These are phyloP conservation scores for Entamoeba invadens DNA, from an alignment of 208 protist genomes.

Conservation along the genomic window DNA sequence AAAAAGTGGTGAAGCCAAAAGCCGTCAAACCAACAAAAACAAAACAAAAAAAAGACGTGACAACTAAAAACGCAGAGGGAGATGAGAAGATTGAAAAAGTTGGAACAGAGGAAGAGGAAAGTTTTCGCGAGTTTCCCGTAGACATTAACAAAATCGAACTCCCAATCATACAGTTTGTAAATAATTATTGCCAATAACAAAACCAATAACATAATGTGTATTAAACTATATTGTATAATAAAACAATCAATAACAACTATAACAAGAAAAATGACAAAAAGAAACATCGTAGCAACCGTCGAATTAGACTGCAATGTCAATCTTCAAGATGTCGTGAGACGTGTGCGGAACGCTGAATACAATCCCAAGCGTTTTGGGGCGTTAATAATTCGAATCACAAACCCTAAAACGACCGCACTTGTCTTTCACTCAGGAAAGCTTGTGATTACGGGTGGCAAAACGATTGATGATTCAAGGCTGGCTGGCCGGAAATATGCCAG, in stretches of 20 bases:
- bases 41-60: no score
- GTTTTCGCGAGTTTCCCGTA: not conserved
- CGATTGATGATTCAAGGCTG: not conserved
- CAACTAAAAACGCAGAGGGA: no score
- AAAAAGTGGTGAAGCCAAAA: no score
- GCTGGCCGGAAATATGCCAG: not conserved
- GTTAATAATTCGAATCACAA: not conserved
- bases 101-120: not conserved
- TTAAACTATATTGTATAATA: no score
- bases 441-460: not conserved
- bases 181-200: no score
- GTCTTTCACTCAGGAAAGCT: constrained; percentile 2
- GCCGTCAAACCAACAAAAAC: no score
- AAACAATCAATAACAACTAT: not conserved
- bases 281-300: constrained; percentile 12
- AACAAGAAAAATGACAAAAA: not conserved
- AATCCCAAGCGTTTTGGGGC: constrained; percentile 5
- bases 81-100: no score
- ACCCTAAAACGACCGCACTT: constrained; percentile 10
- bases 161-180: not conserved
- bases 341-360: constrained; percentile 9
- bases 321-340: not conserved
- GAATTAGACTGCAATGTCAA: not conserved
- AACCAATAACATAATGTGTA: no score
- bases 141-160: not conserved